A percentile compares a stretch with the other conserved stretches of the same genome.
These are phyloP conservation scores for Cornus kousa DNA, from an alignment of 148 eudicot species.

Conservation along the genomic window DNA sequence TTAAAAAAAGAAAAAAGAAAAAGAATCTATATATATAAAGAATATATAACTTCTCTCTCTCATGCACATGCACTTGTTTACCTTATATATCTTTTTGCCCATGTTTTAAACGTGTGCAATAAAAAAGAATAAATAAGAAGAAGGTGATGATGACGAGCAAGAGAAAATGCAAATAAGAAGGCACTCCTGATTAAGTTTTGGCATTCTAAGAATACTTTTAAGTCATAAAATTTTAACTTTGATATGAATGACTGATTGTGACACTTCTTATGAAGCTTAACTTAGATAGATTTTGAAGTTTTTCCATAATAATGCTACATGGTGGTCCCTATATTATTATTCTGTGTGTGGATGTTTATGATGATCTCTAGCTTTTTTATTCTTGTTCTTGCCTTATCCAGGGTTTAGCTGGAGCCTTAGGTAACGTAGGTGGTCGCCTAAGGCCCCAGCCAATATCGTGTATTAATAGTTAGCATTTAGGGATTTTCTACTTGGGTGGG, in stretches of 20 bases:
- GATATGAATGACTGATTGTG: not conserved
- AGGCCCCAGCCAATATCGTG: no score
- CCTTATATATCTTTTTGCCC: not conserved
- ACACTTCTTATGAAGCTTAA: not conserved
- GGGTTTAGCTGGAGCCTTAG: no score
- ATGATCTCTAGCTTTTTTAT: slow-evolving; percentile 1
- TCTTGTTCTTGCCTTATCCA: not conserved
- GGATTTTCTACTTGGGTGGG: no score
- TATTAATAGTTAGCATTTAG: no score
- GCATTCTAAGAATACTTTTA: not conserved
- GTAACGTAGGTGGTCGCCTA: no score
- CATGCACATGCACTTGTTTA: not conserved
- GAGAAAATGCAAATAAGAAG: not conserved
- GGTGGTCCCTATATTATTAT: not conserved
- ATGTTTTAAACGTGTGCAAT: not conserved
- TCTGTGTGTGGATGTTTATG: not conserved
- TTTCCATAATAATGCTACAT: not conserved
- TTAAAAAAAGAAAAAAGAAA: not conserved
- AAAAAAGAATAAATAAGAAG: not conserved
- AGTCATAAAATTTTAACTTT: not conserved
- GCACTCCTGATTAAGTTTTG: not conserved
- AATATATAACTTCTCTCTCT: not conserved
- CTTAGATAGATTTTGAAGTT: not conserved
- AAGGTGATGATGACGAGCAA: no score
- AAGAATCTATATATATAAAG: not conserved